phyloP scores from a whole-genome alignment of 495 filamentous ascomycete species.

The Aspergillus leporis region DNA sequence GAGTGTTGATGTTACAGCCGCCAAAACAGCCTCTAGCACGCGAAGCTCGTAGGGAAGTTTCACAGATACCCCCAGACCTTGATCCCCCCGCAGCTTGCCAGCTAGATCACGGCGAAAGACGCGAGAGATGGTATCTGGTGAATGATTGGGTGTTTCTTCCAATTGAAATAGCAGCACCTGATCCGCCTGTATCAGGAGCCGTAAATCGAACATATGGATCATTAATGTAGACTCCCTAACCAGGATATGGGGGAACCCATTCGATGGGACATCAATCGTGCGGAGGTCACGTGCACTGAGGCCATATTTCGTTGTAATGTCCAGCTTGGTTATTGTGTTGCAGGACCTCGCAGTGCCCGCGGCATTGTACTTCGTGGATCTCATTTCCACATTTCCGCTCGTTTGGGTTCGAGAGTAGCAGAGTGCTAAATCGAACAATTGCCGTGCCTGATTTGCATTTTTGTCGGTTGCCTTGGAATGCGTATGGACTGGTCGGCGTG shows the following conservation, averaged over 20 bases:
- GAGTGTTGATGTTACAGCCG: slow-evolving; percentile 51
- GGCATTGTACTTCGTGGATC: slow-evolving; percentile 6
- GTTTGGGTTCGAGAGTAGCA: slow-evolving; percentile 5
- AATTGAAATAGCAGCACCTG: slow-evolving; percentile 26
- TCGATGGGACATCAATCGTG: slow-evolving; percentile 29
- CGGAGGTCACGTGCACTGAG: slow-evolving; percentile 30
- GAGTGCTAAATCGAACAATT: slow-evolving; percentile 7
- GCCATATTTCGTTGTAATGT: slow-evolving; percentile 22
- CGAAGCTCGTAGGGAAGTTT: slow-evolving; percentile 67
- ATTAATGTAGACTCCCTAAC: slow-evolving; percentile 31
- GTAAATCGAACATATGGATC: slow-evolving; percentile 31
- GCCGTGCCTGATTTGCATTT: not conserved
- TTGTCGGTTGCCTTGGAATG: not conserved
- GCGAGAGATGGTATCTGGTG: slow-evolving; percentile 17
- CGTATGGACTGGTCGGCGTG: no score
- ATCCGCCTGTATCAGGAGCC: slow-evolving; percentile 30
- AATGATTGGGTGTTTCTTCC: slow-evolving; percentile 8
- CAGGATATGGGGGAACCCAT: slow-evolving; percentile 33
- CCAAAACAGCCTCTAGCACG: slow-evolving; percentile 78
- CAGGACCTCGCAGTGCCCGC: not conserved
- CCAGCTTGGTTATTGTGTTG: slow-evolving; percentile 23
- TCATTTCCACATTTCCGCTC: slow-evolving; percentile 16
- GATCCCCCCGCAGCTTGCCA: slow-evolving; percentile 59
- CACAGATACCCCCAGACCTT: slow-evolving; percentile 40
- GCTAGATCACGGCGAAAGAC: slow-evolving; percentile 45